Base-by-base conservation (phyloP, 192 early-diverging fungal genomes). In the Coemansia sp. region DNA sequence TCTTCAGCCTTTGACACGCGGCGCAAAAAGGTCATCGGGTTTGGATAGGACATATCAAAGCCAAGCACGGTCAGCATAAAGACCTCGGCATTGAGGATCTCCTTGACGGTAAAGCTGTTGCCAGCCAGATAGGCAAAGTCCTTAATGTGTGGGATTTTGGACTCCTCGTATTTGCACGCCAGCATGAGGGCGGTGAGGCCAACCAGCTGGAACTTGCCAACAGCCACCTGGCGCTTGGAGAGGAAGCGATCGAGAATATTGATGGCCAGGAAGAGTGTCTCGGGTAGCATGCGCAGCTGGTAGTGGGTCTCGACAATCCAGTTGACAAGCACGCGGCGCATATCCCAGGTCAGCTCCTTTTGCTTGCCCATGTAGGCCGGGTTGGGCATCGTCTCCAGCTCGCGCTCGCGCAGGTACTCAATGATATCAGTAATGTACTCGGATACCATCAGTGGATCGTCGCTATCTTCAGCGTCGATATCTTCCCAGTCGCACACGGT, bases 241-340 rank as follows among this genome's bases (percentile, higher is more conserved):
- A 99, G 86, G 76, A 98, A 97, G 6, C 98, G 92, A 73, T 99
- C 98, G 42, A 99, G 87, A 39, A 98, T 86, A 78, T 99, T 99
- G 63, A 98, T 89, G 8, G 95, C 84, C 63, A 98, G 73, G 70
- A 91, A 99, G 11, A 99, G 85, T 7, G 98, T 98, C 81, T 99
- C 98, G 27, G 95, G 93, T 16, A 97, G 84, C 62, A 98, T 85
- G 39, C 89, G 89, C 79, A 99, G 93, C 73, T 94, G 90, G 77
- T 87, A 78, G 80, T 98, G 95, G 24, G 95, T 90, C 73, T 98
- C 93, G 50, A 96, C 86, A 1, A 99, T 83, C 98, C 98, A 99
- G 78, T 98, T 94, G 34, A 97, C 84, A n/a, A 99, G 79, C 33
- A 97, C 89, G 57, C 83, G 79, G 64, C 98, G 89, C 96, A 98